Evolutionary conservation across 768 basidiomycete genomes (phyloP).

Genomic region (Tricholoma terreum): DNA sequence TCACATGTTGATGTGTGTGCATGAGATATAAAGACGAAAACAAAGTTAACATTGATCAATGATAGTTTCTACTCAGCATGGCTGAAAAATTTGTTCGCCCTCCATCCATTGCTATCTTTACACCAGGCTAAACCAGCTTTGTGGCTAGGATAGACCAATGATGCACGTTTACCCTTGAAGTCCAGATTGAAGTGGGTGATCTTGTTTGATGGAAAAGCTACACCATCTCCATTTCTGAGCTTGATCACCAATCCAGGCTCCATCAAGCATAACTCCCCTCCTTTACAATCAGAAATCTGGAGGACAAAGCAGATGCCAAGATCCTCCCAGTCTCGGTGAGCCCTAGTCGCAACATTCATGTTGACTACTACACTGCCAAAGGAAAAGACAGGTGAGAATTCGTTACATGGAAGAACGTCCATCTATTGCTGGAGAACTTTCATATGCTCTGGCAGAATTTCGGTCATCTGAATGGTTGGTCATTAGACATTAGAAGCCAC

Average conservation of each 20-base stretch:
- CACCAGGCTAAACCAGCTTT: constrained; percentile 1
- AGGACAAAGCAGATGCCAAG: constrained; percentile 22
- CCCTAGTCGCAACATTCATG: constrained; percentile 16
- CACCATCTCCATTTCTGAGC: constrained; percentile 15
- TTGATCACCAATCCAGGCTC: constrained; percentile 24
- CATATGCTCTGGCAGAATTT: constrained; percentile 10
- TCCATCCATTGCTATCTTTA: constrained; percentile 1
- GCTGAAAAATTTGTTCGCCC: not conserved
- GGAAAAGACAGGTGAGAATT: constrained; percentile 14
- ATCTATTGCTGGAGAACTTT: constrained; percentile 6
- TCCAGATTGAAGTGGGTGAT: constrained; percentile 25
- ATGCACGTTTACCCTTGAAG: constrained; percentile 16
- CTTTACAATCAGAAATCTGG: constrained; percentile 17
- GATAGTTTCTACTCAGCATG: constrained; percentile 22
- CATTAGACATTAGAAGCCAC: not conserved
- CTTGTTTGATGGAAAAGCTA: constrained; percentile 20
- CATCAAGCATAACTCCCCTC: constrained; percentile 21
- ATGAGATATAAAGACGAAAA: no score
- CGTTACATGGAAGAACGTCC: constrained; percentile 12
- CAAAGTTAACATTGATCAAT: no score
- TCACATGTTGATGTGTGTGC: no score
- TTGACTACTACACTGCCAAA: constrained; percentile 25
- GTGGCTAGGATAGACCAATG: constrained; percentile 20
- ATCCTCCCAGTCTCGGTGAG: constrained; percentile 21
- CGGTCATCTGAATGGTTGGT: not conserved